Conservation (phyloP, 2,329 filamentous ascomycete species). For the Beauveria varroae region DNA sequence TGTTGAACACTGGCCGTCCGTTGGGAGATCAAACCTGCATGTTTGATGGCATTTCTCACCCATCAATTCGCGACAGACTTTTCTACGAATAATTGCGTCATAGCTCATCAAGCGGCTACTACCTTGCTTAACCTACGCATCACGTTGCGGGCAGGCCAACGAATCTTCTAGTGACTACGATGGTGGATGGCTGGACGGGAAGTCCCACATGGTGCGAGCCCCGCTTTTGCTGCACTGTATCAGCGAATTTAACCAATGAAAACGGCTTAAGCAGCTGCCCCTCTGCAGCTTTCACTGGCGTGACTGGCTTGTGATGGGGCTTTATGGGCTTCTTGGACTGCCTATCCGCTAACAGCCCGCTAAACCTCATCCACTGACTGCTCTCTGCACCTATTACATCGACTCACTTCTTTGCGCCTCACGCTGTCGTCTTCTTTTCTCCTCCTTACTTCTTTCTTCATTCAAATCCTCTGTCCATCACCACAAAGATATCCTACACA, state of each 20-base stretch:
- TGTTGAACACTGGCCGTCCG: too few relatives aligned
- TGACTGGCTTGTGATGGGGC: background rate
- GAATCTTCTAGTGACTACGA: slow-evolving; percentile 20
- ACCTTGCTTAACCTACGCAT: background rate
- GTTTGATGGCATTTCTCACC: too few relatives aligned
- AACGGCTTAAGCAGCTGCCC: background rate
- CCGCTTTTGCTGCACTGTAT: background rate
- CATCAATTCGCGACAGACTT: too few relatives aligned
- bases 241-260: background rate
- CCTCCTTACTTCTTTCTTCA: too few relatives aligned
- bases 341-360: background rate
- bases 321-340: background rate
- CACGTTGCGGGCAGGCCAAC: background rate
- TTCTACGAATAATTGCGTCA: background rate
- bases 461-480: too few relatives aligned
- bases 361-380: background rate
- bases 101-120: background rate
- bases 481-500: too few relatives aligned
- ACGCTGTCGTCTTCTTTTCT: too few relatives aligned
- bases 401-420: background rate
- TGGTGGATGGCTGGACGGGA: background rate
- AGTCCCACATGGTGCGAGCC: background rate
- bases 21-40: too few relatives aligned
- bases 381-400: background rate
- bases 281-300: background rate